These are phyloP conservation scores for Annulohypoxylon maeteangense DNA, from an alignment of 495 filamentous ascomycete species.

Conservation along the genomic window DNA sequence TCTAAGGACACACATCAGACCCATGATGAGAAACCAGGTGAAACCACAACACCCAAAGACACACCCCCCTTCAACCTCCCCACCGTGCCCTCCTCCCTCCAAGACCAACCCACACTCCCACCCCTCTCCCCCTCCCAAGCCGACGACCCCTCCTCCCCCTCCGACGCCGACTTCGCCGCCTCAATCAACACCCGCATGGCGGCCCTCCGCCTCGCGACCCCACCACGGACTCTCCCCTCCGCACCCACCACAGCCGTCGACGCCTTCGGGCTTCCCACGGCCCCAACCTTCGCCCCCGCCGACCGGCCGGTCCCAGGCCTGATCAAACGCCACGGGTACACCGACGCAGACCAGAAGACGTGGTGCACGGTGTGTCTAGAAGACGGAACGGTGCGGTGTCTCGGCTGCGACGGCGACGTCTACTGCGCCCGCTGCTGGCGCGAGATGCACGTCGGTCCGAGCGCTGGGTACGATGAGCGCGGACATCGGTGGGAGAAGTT, in stretches of 20 bases:
- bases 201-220: conserved; percentile 49
- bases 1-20: conserved; percentile 16
- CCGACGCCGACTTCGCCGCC: conserved; percentile 49
- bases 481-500: conserved; percentile 60
- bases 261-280: conserved; percentile 61
- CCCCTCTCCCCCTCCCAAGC: neutral
- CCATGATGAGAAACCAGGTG: conserved; percentile 1
- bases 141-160: conserved; percentile 33
- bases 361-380: conserved; percentile 79
- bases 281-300: conserved; percentile 62
- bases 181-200: conserved; percentile 55
- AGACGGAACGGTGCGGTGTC: conserved; percentile 69
- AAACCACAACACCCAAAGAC: neutral
- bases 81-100: conserved; percentile 49
- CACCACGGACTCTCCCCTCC: conserved; percentile 34
- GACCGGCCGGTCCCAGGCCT: conserved; percentile 51
- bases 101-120: conserved; percentile 34
- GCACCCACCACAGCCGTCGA: conserved; percentile 44
- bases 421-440: conserved; percentile 76
- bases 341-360: conserved; percentile 70
- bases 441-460: conserved; percentile 71
- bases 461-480: conserved; percentile 66
- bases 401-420: conserved; percentile 71
- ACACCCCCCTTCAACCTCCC: conserved; percentile 47
- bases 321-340: conserved; percentile 53